Evolutionary conservation across 306 rosid genomes (phyloP).

Genomic region (Corylus americana): DNA sequence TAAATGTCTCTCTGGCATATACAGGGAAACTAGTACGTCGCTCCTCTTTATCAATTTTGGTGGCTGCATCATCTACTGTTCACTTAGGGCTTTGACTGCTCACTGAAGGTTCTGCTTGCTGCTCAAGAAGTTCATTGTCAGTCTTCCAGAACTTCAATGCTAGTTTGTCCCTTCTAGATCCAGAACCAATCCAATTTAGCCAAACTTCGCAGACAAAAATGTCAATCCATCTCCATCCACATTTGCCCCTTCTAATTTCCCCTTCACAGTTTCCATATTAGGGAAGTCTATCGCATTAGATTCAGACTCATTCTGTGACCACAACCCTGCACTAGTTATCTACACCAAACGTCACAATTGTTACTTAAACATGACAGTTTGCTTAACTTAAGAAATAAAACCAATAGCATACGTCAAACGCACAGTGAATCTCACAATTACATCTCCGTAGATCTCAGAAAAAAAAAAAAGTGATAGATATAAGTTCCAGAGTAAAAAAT

Average conservation of each 20-base stretch:
- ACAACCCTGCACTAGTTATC: slow-evolving; percentile 85
- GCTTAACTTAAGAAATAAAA: slow-evolving; percentile 22
- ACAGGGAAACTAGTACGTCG: slow-evolving; percentile 48
- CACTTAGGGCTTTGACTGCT: slow-evolving; percentile 46
- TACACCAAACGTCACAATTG: slow-evolving; percentile 26
- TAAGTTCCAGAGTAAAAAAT: neutral
- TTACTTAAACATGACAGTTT: slow-evolving; percentile 21
- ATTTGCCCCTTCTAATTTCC: slow-evolving; percentile 51
- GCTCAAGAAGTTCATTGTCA: slow-evolving; percentile 60
- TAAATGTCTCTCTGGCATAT: slow-evolving; percentile 74
- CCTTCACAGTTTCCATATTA: slow-evolving; percentile 32
- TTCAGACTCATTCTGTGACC: slow-evolving; percentile 71
- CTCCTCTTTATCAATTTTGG: slow-evolving; percentile 67
- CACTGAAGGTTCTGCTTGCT: slow-evolving; percentile 60
- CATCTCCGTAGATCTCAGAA: neutral
- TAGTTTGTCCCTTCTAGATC: slow-evolving; percentile 61
- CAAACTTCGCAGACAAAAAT: slow-evolving; percentile 59
- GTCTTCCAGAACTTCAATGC: slow-evolving; percentile 65
- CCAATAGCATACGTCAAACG: slow-evolving; percentile 12
- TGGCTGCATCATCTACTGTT: slow-evolving; percentile 50
- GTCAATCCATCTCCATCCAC: slow-evolving; percentile 62
- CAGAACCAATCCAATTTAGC: slow-evolving; percentile 77
- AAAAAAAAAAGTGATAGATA: slow-evolving; percentile 1
- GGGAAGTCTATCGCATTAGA: slow-evolving; percentile 43
- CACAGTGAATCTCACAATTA: slow-evolving; percentile 18